phyloP scores from a whole-genome alignment of 148 eudicot species.

The Rhododendron molle region DNA sequence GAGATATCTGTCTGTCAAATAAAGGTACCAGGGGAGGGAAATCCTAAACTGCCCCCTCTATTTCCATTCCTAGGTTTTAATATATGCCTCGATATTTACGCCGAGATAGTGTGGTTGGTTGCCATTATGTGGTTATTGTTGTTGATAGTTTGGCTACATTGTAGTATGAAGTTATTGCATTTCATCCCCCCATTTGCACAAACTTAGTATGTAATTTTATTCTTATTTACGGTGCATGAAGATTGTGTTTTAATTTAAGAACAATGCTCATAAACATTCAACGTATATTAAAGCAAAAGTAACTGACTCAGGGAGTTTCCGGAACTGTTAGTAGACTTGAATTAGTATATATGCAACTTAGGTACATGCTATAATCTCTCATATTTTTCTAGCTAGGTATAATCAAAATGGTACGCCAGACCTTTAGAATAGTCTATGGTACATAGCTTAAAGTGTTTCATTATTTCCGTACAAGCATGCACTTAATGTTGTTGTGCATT shows the following conservation, averaged over 20 bases:
- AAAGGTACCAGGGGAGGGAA: neutral
- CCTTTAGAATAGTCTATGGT: neutral
- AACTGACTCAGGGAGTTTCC: too few species aligned
- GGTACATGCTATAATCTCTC: too few species aligned
- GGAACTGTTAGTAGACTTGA: too few species aligned
- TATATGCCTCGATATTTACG: neutral
- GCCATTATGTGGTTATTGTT: neutral
- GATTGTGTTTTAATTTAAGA: neutral
- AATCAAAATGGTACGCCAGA: neutral
- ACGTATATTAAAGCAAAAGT: neutral
- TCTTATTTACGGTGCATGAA: neutral
- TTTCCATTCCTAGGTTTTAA: neutral
- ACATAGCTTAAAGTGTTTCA: neutral
- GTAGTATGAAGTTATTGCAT: neutral
- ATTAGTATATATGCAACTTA: too few species aligned
- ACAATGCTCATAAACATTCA: neutral
- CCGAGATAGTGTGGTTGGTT: neutral
- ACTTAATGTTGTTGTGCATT: conserved; percentile 3
- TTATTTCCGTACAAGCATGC: neutral
- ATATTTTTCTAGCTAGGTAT: too few species aligned
- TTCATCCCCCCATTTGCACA: neutral
- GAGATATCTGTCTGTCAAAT: neutral
- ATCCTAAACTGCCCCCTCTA: neutral
- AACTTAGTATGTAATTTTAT: neutral
- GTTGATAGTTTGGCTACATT: neutral